Conservation (phyloP, 2,329 filamentous ascomycete genomes). For the Microdochium bolleyi region DNA sequence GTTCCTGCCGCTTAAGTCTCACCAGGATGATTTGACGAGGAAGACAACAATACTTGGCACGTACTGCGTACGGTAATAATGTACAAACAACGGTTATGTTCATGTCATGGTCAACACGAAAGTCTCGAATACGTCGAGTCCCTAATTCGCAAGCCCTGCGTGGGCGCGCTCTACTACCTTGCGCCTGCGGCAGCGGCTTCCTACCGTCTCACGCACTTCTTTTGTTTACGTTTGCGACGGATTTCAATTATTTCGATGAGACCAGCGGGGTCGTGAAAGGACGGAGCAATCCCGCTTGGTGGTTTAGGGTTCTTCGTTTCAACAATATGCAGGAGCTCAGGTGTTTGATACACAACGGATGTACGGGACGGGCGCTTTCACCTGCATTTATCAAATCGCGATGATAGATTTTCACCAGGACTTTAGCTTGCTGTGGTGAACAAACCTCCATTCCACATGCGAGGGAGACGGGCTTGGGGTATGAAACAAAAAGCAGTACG, state of each 20-base stretch:
- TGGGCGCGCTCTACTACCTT: neutral
- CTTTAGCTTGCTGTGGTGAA: neutral
- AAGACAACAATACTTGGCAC: neutral
- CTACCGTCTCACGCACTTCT: neutral
- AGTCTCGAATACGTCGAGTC: neutral
- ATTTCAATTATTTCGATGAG: neutral
- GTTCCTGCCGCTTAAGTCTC: neutral
- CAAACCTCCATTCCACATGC: too few relatives aligned
- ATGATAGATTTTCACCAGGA: neutral
- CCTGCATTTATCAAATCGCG: neutral
- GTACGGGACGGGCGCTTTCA: neutral
- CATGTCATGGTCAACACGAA: neutral
- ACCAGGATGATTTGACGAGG: neutral
- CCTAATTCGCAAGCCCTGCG: neutral
- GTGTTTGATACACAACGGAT: slow-evolving; percentile 1
- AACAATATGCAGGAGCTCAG: neutral
- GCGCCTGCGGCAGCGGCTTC: neutral
- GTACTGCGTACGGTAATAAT: too few relatives aligned
- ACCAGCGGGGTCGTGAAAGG: neutral
- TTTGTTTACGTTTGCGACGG: neutral
- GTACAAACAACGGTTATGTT: too few relatives aligned
- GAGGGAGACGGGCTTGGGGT: neutral
- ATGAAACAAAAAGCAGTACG: neutral
- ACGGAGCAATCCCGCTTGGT: neutral
- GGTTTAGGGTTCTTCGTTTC: neutral